Base-by-base conservation (phyloP, 1,139 yeast species). In the Suzukiozyma palmioleophila region DNA sequence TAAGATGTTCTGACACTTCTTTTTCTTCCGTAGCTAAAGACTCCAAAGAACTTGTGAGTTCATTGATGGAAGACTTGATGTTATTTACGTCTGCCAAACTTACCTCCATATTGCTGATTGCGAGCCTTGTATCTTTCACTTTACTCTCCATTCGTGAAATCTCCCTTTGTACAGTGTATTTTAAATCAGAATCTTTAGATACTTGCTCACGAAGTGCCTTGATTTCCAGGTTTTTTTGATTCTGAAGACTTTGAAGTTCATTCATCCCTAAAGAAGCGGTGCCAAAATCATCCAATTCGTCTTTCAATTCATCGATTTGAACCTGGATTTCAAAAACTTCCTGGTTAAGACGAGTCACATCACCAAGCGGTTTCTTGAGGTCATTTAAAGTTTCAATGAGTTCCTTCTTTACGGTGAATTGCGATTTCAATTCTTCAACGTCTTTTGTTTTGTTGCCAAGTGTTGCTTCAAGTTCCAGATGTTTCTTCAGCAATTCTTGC, bases 61-160 rank as follows among this genome's bases (percentile, higher is more conserved):
- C 65, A 13, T 40, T 34, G 0, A 59, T 47, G 9, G 50, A 42
- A 8, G 38, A 43, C 35, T 50, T 52, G 16, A 49, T 40, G 35
- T 48, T 61, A 27, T 51, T 60, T 4, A 56, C 45, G 35, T 79
- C 81, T 33, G 73, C 56, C 12, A 77, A 57, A 1, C 75, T 58
- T 36, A 64, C 68, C 47, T 81, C 85, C 37, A 81, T 59, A 41
- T 76, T 75, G 47, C 79, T 75, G 8, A 87, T 74, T 3, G 58
- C 58, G 21, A 82, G 59, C 47, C 70, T 73, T 43, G 74, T 73
- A 49, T 84, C 89, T 45, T 81, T 79, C 8, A 84, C 62, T 25
- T 62, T 59, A 35, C 62, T 72, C 37, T 83, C 80, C 25, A 82
- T 51, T 15, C 67, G 64, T n/a, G 71, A 65, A 22, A 76, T 49